phyloP scores from a whole-genome alignment of 2,329 filamentous ascomycete genomes.

The Hypoxylon sp. region DNA sequence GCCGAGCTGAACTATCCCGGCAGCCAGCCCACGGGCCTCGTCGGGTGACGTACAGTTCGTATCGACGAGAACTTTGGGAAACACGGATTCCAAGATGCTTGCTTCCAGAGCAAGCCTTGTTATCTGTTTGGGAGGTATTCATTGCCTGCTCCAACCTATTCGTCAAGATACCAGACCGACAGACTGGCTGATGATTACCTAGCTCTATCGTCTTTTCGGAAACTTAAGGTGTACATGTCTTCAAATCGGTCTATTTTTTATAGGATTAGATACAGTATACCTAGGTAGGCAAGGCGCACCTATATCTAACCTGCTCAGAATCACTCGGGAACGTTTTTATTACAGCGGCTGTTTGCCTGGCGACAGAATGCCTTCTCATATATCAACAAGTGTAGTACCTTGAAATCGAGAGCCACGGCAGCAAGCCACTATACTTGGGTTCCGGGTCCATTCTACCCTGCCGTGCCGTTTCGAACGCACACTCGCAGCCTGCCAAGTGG shows the following conservation, averaged over 20 bases:
- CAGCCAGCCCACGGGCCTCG: conserved; percentile 1
- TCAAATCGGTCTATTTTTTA: background rate
- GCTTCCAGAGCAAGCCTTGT: background rate
- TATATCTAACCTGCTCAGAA: background rate
- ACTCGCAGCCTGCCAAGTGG: conserved; percentile 5
- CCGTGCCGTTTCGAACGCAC: background rate
- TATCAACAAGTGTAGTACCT: no score
- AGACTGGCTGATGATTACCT: background rate
- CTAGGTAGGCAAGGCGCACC: background rate
- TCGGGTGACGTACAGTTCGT: background rate
- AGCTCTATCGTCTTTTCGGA: no score
- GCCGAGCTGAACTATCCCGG: conserved; percentile 25
- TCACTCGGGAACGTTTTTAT: background rate
- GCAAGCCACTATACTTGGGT: conserved; percentile 9
- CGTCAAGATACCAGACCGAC: no score
- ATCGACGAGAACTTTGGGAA: background rate
- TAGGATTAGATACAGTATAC: no score
- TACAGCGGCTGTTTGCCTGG: background rate
- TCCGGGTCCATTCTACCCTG: conserved; percentile 9
- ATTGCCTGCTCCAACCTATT: background rate
- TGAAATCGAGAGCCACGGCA: conserved; percentile 11
- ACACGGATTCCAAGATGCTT: background rate
- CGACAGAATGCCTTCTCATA: background rate
- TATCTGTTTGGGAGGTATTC: background rate
- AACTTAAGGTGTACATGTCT: no score